These are phyloP conservation scores for Vaccinium darrowii DNA, from an alignment of 148 eudicot genomes.

Conservation along the genomic window DNA sequence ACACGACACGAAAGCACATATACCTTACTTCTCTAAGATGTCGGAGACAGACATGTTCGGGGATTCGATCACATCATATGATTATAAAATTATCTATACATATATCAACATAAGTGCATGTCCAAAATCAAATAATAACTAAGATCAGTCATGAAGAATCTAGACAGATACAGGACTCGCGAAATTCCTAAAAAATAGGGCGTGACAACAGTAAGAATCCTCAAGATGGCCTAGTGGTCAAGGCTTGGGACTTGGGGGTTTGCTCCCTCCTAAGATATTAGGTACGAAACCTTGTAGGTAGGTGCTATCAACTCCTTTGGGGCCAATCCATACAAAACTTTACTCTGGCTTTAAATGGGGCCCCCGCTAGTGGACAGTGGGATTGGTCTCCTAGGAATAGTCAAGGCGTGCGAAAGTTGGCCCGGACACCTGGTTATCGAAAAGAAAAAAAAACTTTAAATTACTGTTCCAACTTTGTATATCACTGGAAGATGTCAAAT, in stretches of 20 bases:
- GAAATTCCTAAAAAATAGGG: not conserved
- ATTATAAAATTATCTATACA: not conserved
- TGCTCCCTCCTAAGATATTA: no score
- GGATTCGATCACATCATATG: not conserved
- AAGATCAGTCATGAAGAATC: not conserved
- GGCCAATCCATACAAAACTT: no score
- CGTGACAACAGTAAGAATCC: not conserved
- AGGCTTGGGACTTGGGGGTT: no score
- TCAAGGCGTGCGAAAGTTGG: no score
- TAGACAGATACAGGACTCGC: not conserved
- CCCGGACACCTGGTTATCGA: no score
- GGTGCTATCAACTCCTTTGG: no score
- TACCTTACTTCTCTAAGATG: not conserved
- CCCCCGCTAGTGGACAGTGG: no score
- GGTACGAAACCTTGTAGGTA: no score
- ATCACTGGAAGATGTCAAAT: not conserved
- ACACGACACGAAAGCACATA: not conserved
- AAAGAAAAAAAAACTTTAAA: not conserved
- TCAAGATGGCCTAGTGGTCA: no score
- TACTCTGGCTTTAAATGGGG: no score
- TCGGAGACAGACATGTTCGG: not conserved
- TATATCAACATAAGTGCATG: not conserved
- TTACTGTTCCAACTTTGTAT: not conserved
- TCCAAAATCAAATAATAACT: not conserved
- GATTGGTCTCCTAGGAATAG: no score